Evolutionary conservation across 192 early-diverging fungal genomes (phyloP).

Genomic region (Umbelopsis sp.): DNA sequence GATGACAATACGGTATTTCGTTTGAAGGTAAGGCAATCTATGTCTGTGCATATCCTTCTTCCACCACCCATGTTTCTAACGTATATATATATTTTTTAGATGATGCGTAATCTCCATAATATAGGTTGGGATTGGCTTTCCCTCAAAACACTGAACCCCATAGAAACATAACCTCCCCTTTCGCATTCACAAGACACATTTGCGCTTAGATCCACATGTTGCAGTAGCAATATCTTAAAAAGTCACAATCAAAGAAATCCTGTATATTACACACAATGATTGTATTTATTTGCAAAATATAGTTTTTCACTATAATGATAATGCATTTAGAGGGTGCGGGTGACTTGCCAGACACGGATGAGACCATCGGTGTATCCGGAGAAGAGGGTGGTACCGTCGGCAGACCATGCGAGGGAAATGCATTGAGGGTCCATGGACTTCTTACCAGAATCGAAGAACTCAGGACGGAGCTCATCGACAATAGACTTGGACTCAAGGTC

Average conservation of each 20-base stretch:
- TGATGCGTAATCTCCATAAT: constrained; percentile 27
- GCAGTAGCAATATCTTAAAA: too few relatives aligned
- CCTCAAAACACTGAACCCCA: neutral
- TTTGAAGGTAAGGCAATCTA: constrained; percentile 29
- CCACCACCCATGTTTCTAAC: too few relatives aligned
- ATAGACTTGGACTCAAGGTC: constrained; percentile 98
- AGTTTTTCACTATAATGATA: neutral
- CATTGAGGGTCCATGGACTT: constrained; percentile 74
- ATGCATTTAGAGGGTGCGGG: constrained; percentile 49
- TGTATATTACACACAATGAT: constrained; percentile 21
- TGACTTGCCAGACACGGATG: constrained; percentile 85
- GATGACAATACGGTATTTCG: constrained; percentile 27
- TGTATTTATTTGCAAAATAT: constrained; percentile 16
- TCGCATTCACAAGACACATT: neutral
- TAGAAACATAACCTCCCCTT: neutral
- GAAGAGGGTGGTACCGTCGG: constrained; percentile 97
- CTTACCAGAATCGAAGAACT: constrained; percentile 71
- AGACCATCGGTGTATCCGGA: constrained; percentile 95
- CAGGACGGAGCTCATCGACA: constrained; percentile 89
- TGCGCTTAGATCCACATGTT: too few relatives aligned
- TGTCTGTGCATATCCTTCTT: too few relatives aligned
- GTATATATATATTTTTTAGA: neutral
- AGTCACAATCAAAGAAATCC: too few relatives aligned
- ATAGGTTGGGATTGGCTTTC: constrained; percentile 36
- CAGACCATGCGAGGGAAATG: constrained; percentile 97